Conservation (phyloP, 305 asterid species). For the Fraxinus platypoda region DNA sequence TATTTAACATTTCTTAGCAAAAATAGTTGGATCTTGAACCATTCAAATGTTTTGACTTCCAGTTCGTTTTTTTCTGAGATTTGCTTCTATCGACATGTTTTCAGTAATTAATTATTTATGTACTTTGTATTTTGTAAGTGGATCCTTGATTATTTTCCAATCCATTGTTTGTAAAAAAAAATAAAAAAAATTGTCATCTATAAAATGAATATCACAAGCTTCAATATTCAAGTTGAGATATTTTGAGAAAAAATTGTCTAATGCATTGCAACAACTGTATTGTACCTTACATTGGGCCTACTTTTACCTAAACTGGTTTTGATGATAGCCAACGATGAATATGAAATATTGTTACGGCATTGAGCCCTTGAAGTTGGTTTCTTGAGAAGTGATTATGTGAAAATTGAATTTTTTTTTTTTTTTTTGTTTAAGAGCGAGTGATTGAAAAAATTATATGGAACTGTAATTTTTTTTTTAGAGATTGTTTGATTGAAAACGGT, state of each 20-base stretch:
- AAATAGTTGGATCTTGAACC: background rate
- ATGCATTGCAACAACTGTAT: background rate
- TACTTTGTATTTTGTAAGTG: background rate
- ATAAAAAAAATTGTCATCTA: background rate
- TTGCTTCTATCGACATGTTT: background rate
- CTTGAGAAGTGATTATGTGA: background rate
- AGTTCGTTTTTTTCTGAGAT: background rate
- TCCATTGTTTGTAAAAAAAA: background rate
- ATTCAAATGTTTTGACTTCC: background rate
- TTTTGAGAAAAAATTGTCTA: background rate
- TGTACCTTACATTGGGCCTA: background rate
- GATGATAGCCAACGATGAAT: background rate
- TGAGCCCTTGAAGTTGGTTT: background rate
- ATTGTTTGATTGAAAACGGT: background rate
- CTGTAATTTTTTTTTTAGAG: no score
- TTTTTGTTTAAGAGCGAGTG: no score
- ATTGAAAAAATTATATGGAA: background rate
- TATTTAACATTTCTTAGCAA: background rate
- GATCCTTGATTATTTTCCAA: background rate
- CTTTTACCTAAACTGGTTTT: background rate
- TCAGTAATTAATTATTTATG: background rate
- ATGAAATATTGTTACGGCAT: background rate
- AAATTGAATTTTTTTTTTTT: no score
- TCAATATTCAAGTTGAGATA: background rate
- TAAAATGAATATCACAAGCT: background rate